Evolutionary conservation across 164 flowering plant genomes (phyloP).

Genomic region (Piper longum): DNA sequence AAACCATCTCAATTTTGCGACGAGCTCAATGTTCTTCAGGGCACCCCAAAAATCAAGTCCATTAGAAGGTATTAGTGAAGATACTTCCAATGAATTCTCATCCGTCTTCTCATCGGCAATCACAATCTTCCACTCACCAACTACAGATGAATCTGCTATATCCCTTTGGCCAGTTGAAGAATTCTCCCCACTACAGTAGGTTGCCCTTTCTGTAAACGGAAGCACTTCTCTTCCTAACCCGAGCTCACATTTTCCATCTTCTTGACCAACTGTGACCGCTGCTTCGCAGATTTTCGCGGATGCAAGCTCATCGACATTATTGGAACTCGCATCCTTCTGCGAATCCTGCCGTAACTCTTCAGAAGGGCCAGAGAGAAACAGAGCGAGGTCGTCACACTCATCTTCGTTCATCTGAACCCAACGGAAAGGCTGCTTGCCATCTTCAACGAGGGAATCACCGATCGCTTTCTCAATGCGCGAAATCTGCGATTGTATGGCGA

Average conservation of each 20-base stretch:
- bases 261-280: constrained; percentile 12
- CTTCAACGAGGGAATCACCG: constrained; percentile 30
- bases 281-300: constrained; percentile 17
- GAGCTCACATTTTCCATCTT: constrained; percentile 18
- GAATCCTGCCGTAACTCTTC: constrained; percentile 7
- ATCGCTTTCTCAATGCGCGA: constrained; percentile 43
- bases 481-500: constrained; percentile 60
- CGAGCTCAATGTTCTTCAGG: constrained; percentile 18
- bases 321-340: constrained; percentile 7
- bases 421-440: constrained; percentile 46
- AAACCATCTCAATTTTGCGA: constrained; percentile 40
- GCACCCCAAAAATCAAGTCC: constrained; percentile 6
- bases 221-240: constrained; percentile 28
- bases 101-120: constrained; percentile 39
- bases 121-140: constrained; percentile 40
- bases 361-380: constrained; percentile 57
- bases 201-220: constrained; percentile 20
- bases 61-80: background rate
- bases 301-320: constrained; percentile 5
- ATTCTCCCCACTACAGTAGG: constrained; percentile 22
- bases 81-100: constrained; percentile 7
- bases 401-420: constrained; percentile 77
- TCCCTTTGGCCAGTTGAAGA: constrained; percentile 21
- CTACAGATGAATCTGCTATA: constrained; percentile 37
- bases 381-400: constrained; percentile 68